Base-by-base conservation (phyloP, 2,329 filamentous ascomycete species). In the Fonsecaea multimorphosa region DNA sequence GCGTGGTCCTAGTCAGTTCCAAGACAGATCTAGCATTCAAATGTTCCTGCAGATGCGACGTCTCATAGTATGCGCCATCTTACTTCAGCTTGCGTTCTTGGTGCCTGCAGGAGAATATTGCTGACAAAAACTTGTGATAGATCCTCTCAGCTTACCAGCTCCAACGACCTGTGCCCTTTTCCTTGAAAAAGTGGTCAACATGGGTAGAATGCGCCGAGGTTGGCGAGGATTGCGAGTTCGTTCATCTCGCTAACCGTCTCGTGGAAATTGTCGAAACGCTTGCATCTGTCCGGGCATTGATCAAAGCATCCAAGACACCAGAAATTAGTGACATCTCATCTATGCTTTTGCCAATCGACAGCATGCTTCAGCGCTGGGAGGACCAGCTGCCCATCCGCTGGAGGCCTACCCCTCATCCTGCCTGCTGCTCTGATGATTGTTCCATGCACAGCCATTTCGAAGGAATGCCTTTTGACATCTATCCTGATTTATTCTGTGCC, bases 31-130 rank as follows among this genome's bases (percentile, higher is more conserved):
- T 38, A 57, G 54, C 54, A 44, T 57, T 57, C 54, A 57, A 44
- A 24, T 57, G 19, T 57, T 57, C 54, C 54, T 57, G 54, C 54
- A 57, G 36, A 57, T 44, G 34, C 12, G 56, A 19, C 56, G 38
- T 11, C 19, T 51, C 44, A 49, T 49, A 24, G 44, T 40, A 40
- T n/a, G 38, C n/a, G 38, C 38, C 14, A n/a, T 40, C 38, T 40
- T n/a, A 40, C 8, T 4, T 40, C 38, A 40, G 1, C 38, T 40
- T 40, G 38, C 16, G n/a, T n/a, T 2, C 29, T 31, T 40, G 38
- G 4, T n/a, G 38, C 1, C 4, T 40, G 38, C 38, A 40, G 16
- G 19, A 19, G 38, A n/a, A 19, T n/a, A 3, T n/a, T 40, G 14
- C 38, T 40, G 38, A 40, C 29, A 31, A 19, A 5, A 4, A 40